A percentile compares a stretch with the other conserved stretches of the same genome.
Conservation (phyloP, 2,329 filamentous ascomycete species). For the Lachnellula subtilissima region DNA sequence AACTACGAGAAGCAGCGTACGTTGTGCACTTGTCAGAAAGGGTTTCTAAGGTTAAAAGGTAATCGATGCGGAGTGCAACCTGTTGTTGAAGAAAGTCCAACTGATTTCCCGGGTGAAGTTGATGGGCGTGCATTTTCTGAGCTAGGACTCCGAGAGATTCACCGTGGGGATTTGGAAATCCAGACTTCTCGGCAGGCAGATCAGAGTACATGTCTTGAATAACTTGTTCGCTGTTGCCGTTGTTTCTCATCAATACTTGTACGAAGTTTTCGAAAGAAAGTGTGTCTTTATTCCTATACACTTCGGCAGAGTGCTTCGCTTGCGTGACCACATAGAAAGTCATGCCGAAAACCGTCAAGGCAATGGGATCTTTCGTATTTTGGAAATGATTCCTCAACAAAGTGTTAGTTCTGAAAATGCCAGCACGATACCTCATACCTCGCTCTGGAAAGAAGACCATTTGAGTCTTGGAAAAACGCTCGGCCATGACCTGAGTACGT, state of each 20-base stretch:
- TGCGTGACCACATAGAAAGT: background rate
- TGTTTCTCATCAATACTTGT: background rate
- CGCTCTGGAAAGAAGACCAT: background rate
- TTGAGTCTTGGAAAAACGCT: background rate
- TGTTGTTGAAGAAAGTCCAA: background rate
- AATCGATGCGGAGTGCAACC: background rate
- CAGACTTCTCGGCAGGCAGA: background rate
- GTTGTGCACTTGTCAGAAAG: background rate
- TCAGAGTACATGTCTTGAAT: background rate
- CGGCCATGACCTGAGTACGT: background rate
- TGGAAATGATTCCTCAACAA: background rate
- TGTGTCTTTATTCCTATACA: background rate
- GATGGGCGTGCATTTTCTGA: background rate
- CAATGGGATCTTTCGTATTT: background rate
- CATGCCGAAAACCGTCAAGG: background rate
- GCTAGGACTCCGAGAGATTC: background rate
- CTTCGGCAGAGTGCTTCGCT: background rate
- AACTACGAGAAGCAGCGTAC: background rate
- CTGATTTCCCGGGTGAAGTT: background rate
- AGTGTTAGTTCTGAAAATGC: background rate
- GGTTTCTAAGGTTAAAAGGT: background rate
- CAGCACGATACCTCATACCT: background rate
- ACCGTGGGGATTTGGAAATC: background rate
- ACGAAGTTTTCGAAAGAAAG: background rate
- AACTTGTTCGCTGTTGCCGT: background rate